phyloP scores from a whole-genome alignment of 2,329 filamentous ascomycete genomes.

The Pseudocercospora macadamiae region DNA sequence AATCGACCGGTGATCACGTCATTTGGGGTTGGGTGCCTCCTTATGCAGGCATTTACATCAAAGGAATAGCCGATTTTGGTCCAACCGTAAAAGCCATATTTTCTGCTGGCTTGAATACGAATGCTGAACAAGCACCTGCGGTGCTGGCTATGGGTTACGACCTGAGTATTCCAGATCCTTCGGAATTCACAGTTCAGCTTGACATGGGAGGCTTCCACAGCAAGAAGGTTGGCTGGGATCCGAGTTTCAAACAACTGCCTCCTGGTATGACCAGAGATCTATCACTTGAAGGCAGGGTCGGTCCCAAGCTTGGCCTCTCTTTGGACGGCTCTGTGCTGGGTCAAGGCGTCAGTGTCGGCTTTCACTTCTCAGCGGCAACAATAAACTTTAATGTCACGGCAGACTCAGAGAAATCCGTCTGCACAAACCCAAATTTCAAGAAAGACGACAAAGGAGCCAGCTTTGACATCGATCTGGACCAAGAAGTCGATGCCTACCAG shows the following conservation, averaged over 20 bases:
- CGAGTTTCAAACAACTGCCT: conserved; percentile 5
- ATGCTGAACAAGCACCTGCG: background rate
- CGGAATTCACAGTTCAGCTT: background rate
- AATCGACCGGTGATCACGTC: conserved; percentile 2
- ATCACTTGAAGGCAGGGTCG: conserved; percentile 3
- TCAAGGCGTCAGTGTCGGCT: conserved; percentile 8
- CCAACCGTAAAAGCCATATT: conserved; percentile 16
- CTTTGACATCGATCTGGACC: conserved; percentile 4
- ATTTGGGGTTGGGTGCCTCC: conserved; percentile 13
- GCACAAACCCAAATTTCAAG: background rate
- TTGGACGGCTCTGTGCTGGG: conserved; percentile 10
- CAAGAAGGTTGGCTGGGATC: conserved; percentile 11
- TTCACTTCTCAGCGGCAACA: conserved; percentile 13
- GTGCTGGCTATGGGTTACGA: conserved; percentile 16
- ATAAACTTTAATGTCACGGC: conserved; percentile 4
- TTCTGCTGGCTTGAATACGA: conserved; percentile 5
- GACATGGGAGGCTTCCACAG: background rate
- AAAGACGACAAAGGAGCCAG: conserved; percentile 4
- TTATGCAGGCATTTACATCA: conserved; percentile 15
- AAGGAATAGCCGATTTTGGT: conserved; percentile 14
- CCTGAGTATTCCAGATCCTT: background rate
- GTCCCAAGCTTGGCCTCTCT: conserved; percentile 10
- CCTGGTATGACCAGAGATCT: conserved; percentile 9
- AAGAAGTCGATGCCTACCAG: conserved; percentile 12
- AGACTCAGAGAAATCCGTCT: background rate